Evolutionary conservation across 176 grass and related monocot genomes (phyloP).

Genomic region (barley (Hordeum vulgare)): DNA sequence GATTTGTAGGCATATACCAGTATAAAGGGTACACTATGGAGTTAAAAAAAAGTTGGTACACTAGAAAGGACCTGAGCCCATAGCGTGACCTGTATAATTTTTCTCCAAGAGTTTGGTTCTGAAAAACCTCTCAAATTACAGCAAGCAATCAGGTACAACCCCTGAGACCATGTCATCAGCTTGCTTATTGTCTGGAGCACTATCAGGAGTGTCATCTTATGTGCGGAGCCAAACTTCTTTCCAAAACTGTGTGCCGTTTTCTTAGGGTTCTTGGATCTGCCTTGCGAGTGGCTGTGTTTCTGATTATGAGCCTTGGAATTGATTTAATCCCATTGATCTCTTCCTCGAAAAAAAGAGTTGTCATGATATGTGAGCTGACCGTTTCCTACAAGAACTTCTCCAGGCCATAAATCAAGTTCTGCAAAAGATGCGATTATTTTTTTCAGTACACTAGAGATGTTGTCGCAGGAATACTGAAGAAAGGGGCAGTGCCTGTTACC

Average conservation of each 20-base stretch:
- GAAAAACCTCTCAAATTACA: not conserved
- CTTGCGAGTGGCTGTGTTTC: not conserved
- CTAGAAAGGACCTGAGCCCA: not conserved
- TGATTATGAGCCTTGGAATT: not conserved
- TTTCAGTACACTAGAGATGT: not conserved
- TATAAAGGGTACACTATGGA: not conserved
- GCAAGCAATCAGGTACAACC: not conserved
- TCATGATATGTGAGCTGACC: not conserved
- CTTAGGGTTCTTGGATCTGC: not conserved
- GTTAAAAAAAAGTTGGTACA: not conserved
- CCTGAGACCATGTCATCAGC: not conserved
- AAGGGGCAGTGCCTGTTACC: constrained; percentile 20
- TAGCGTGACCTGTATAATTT: not conserved
- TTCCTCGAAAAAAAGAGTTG: not conserved
- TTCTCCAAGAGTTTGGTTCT: not conserved
- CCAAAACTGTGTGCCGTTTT: not conserved
- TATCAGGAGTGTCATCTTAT: not conserved
- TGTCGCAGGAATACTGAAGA: not conserved
- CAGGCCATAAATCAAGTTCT: constrained; percentile 85
- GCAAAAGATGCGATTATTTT: not conserved
- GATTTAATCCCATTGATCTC: not conserved
- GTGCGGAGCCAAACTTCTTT: not conserved
- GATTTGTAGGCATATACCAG: not conserved
- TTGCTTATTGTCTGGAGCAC: not conserved
- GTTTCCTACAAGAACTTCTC: constrained; percentile 73